Conservation (phyloP, 2,329 filamentous ascomycete genomes). For the Stachybotrys echinatus region DNA sequence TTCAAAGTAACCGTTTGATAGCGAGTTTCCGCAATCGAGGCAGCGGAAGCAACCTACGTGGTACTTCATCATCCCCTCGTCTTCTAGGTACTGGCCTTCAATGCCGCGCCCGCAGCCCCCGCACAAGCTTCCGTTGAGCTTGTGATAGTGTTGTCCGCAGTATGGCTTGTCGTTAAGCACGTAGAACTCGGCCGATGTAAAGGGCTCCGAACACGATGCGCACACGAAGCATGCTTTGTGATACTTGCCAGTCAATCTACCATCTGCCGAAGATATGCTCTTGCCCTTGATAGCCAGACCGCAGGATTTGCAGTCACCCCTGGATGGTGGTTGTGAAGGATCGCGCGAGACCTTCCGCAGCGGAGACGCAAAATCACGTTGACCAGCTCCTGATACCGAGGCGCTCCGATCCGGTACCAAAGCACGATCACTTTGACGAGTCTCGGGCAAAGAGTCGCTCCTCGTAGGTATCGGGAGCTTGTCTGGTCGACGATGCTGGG, state of each 20-base stretch:
- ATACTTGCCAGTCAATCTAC: conserved; percentile 85
- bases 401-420: not conserved
- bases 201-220: conserved; percentile 73
- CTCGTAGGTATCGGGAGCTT: not conserved
- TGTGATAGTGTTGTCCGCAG: conserved; percentile 89
- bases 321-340: conserved; percentile 38
- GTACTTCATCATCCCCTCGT: conserved; percentile 71
- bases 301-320: conserved; percentile 82
- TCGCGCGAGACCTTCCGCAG: conserved; percentile 30
- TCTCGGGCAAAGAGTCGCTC: conserved; percentile 5
- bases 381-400: not conserved
- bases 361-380: conserved; percentile 6
- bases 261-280: conserved; percentile 89
- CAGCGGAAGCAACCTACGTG: conserved; percentile 86
- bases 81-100: conserved; percentile 89
- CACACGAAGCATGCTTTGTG: conserved; percentile 96
- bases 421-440: conserved; percentile 5
- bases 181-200: conserved; percentile 86
- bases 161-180: conserved; percentile 83
- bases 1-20: conserved; percentile 88
- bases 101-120: conserved; percentile 76
- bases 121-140: conserved; percentile 83
- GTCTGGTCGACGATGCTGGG: not conserved
- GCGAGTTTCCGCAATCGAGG: conserved; percentile 65
- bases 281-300: conserved; percentile 75